Base-by-base conservation (phyloP, 2,329 filamentous ascomycete genomes). In the Aspergillus neoniger region DNA sequence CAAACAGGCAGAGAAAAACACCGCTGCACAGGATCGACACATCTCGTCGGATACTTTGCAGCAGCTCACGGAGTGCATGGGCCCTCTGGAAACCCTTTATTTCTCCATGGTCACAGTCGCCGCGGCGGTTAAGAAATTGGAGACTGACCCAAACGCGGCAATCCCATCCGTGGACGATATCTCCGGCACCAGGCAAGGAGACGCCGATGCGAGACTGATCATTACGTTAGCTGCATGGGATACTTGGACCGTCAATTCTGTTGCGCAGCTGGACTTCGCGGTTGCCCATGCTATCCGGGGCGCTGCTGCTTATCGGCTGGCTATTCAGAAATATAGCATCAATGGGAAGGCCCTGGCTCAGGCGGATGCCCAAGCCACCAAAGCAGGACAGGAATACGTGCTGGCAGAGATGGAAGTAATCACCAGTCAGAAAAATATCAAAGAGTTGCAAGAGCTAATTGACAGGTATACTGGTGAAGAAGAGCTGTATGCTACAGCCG, bases 141-240 rank as follows among this genome's bases (percentile, higher is more conserved):
- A 49, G 30, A 23, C 12, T 28, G 28, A 49, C 7, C 28, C 28
- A n/a, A 38, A 14, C 8, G 19, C n/a, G 10, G 19, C 38, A 4
- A 38, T 57, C 12, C 44, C 55, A 2, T 17, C 43, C 4, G 17
- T 36, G 21, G 32, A 39, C 28, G 28, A 50, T n/a, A 39, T 57
- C 12, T 50, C 55, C 12, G 55, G 55, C 17, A 15, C 25, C 15
- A 39, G 23, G 10, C 9, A 25, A n/a, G 36, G 28, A 3, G 44
- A 57, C 14, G 30, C 55, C 15, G 44, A 57, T 49, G 44, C 55
- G 10, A 28, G 6, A 2, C 15, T 25, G 8, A 57, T 57, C 7
- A 14, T 50, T 10, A 41, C 28, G 0, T 14, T 57, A 21, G 55
- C 44, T 28, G 44, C 55, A 5, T 57, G 55, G 55, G 55, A 57